phyloP scores from a whole-genome alignment of 345 rosid genomes.

The Mangifera indica region DNA sequence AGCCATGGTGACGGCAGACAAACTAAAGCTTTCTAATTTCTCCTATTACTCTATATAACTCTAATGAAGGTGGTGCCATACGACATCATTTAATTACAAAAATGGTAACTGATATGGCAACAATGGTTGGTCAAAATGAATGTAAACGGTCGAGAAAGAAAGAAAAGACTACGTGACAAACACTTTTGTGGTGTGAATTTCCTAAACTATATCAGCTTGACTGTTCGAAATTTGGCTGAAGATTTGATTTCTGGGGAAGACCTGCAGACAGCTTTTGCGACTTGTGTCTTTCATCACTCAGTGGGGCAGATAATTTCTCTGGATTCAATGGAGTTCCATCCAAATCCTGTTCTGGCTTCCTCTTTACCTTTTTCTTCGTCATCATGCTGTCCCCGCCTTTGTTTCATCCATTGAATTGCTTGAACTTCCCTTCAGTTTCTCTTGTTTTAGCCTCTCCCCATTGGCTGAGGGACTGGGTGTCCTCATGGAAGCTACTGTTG shows the following conservation, averaged over 20 bases:
- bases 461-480: slow-evolving; percentile 38
- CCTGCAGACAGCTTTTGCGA: slow-evolving; percentile 30
- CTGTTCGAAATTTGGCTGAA: slow-evolving; percentile 42
- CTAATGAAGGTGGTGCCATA: slow-evolving; percentile 12
- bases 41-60: background rate
- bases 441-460: slow-evolving; percentile 55
- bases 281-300: slow-evolving; percentile 35
- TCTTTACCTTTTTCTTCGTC: slow-evolving; percentile 52
- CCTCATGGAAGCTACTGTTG: slow-evolving; percentile 35
- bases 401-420: slow-evolving; percentile 42
- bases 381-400: slow-evolving; percentile 40
- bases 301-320: slow-evolving; percentile 32
- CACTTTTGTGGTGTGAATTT: slow-evolving; percentile 23
- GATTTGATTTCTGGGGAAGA: slow-evolving; percentile 35
- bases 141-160: background rate
- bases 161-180: slow-evolving; percentile 8
- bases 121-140: slow-evolving; percentile 27
- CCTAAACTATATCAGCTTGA: slow-evolving; percentile 42
- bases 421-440: slow-evolving; percentile 47
- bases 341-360: slow-evolving; percentile 51
- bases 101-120: slow-evolving; percentile 22
- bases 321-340: slow-evolving; percentile 38
- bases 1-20: background rate
- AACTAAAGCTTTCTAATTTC: slow-evolving; percentile 12
- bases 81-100: slow-evolving; percentile 35